These are phyloP conservation scores for Ceratocystiopsis sp. DNA, from an alignment of 2,329 filamentous ascomycete genomes.

Conservation along the genomic window DNA sequence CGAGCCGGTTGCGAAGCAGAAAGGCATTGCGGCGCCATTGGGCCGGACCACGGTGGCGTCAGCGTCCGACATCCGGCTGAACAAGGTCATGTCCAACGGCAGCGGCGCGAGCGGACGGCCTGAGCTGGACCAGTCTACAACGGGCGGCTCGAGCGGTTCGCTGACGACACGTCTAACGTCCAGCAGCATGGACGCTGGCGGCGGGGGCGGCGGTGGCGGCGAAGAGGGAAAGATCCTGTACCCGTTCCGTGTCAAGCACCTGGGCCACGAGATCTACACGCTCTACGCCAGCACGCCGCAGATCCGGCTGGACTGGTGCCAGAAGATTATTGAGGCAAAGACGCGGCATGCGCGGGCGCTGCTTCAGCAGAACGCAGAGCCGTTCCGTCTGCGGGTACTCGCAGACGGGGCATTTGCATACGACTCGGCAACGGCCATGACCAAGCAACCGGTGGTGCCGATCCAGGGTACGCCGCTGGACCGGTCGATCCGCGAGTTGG, in stretches of 20 bases:
- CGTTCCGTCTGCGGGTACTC: conserved; percentile 80
- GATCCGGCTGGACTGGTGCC: conserved; percentile 75
- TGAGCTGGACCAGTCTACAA: conserved; percentile 49
- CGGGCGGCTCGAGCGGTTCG: conserved; percentile 46
- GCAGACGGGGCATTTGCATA: conserved; percentile 85
- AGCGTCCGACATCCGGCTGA: conserved; percentile 36
- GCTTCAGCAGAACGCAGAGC: conserved; percentile 85
- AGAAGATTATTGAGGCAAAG: conserved; percentile 88
- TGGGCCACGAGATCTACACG: conserved; percentile 85
- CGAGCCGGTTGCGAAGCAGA: conserved; percentile 71
- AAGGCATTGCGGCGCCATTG: conserved; percentile 50
- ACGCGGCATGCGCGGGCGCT: conserved; percentile 79
- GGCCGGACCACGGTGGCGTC: conserved; percentile 43
- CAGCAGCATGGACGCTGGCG: conserved; percentile 12
- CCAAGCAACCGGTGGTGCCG: conserved; percentile 48
- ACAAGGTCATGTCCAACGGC: conserved; percentile 34
- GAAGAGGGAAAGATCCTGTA: conserved; percentile 79
- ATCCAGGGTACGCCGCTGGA: conserved; percentile 87
- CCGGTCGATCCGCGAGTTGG: conserved; percentile 75
- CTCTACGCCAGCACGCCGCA: conserved; percentile 66
- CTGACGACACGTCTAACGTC: conserved; percentile 25
- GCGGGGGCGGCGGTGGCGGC: conserved; percentile 18
- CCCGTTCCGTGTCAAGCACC: conserved; percentile 88
- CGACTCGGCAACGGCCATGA: conserved; percentile 41
- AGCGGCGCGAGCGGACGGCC: conserved; percentile 26